Evolutionary conservation across 495 filamentous ascomycete genomes (phyloP), one percentile per base, ranked within the genome.

Genomic region (Chlorociboria aeruginascens): DNA sequence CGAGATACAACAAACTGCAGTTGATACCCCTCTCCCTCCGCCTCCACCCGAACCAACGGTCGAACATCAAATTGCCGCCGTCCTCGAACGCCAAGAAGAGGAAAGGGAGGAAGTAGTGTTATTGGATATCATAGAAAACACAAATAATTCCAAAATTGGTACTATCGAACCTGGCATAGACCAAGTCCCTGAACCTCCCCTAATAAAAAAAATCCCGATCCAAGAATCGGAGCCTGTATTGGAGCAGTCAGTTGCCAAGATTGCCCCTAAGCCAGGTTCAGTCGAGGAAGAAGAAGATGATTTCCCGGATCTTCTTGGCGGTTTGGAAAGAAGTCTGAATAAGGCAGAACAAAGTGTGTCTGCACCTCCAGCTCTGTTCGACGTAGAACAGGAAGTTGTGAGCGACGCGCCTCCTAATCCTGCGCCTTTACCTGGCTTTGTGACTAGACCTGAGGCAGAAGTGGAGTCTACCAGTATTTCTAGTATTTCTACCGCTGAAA

Each of bases 61-160:
- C 11, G 37, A 32, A 7, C 48, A 55, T 17, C 44, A 29, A 7
- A 8, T 25, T 3, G 46, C 40, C 3, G 30, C 47, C 25, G 39
- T 34, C 11, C 40, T 49, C 34, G 33, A 34, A 10, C 31, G 30
- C 13, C 35, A 49, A 20, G 57, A 51, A 45, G 53, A 56, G 30
- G 52, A 52, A 44, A 50, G 44, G 33, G 52, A 55, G 28, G 57
- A 56, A 31, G 45, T 48, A 37, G 53, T 54, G 57, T 14, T 59
- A 10, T 42, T 56, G 14, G 57, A 56, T 13, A 59, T 54, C 10
- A 32, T 45, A 6, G 50, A 52, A 12, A 50, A 50, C 25, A 37
- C 38, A 0, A 46, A 40, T 20, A 50, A 41, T 49, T 34, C 38
- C 10, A 40, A 44, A n/a, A 52, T 46, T n/a, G 43, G 16, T 12